Evolutionary conservation across 805 yeast genomes (phyloP), one percentile per base, ranked within the genome.

Genomic region (Grigorovia jiainica): DNA sequence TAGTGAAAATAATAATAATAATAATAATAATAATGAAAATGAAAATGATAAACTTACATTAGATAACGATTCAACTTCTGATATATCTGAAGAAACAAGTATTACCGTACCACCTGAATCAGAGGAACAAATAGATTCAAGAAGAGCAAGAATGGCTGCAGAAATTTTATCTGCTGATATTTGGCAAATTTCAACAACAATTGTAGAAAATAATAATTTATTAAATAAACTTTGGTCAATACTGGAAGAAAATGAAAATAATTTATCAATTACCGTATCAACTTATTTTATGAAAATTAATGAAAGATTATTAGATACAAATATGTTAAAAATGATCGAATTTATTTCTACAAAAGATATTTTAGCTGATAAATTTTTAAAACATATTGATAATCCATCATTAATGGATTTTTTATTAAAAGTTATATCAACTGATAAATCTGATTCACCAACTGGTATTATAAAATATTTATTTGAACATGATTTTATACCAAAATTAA

Each of bases 401-500:
- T 64, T 92, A 45, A 89, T 89, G 92, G 98, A 90, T 63, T 85
- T 90, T 53, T 66, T 92, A 45, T 69, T 92, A 41, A 83, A 90
- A 59, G 79, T 92, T 19, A 83, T 92, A 27, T 87, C 95, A 41
- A 85, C 97, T 0, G 98, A 90, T 63, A 89, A 86, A 61, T 82
- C 89, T 2, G 95, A 87, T 51, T 70, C 76, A 38, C 84, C 95
- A 15, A 85, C 95, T 0, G 96, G 95, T 4, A 78, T 92, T 19
- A 77, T 89, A 42, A 86, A 82, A 30, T 68, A 79, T 13, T 70
- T 92, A 47, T 78, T 82, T 47, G 73, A 72, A 36, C 97, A 90
- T 59, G 63, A 72, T 27, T 67, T 90, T 46, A 79, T 92, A 18
- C 79, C 87, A 3, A 75, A 79, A 45, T 68, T 92, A 48, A 67